phyloP scores from a whole-genome alignment of 2,329 filamentous ascomycete genomes.

The Sporothrix variecibatus region DNA sequence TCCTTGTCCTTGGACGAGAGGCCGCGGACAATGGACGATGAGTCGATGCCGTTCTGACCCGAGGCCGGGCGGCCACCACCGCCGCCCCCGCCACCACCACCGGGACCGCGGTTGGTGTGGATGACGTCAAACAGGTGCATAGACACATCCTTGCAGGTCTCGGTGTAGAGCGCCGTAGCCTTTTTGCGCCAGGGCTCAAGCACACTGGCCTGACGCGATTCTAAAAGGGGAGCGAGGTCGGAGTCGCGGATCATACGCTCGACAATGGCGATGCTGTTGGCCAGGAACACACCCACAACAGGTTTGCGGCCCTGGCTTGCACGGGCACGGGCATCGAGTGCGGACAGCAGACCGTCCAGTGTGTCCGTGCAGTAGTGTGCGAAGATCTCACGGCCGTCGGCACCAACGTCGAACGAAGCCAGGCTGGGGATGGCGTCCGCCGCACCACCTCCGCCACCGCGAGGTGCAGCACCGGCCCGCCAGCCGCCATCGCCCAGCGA shows the following conservation, averaged over 20 bases:
- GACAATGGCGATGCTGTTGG: constrained; percentile 82
- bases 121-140: constrained; percentile 85
- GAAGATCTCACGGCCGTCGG: constrained; percentile 85
- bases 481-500: constrained; percentile 93
- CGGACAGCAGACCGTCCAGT: constrained; percentile 75
- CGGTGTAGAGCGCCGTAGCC: constrained; percentile 76
- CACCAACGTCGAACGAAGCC: constrained; percentile 81
- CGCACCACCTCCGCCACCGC: constrained; percentile 32
- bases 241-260: constrained; percentile 82
- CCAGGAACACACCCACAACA: constrained; percentile 82
- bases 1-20: constrained; percentile 91
- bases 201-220: constrained; percentile 59
- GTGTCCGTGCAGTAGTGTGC: constrained; percentile 88
- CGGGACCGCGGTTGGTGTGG: constrained; percentile 72
- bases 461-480: constrained; percentile 55
- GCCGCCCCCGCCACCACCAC: constrained; percentile 36
- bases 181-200: constrained; percentile 88
- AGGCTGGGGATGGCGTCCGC: constrained; percentile 67
- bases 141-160: constrained; percentile 86
- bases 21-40: constrained; percentile 78
- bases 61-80: constrained; percentile 63
- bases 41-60: constrained; percentile 69
- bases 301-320: constrained; percentile 62
- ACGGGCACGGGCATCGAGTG: constrained; percentile 74
- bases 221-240: constrained; percentile 72